Evolutionary conservation across 345 rosid genomes (phyloP), one percentile per base, ranked within the genome.

Genomic region (Salix koriyanagi): DNA sequence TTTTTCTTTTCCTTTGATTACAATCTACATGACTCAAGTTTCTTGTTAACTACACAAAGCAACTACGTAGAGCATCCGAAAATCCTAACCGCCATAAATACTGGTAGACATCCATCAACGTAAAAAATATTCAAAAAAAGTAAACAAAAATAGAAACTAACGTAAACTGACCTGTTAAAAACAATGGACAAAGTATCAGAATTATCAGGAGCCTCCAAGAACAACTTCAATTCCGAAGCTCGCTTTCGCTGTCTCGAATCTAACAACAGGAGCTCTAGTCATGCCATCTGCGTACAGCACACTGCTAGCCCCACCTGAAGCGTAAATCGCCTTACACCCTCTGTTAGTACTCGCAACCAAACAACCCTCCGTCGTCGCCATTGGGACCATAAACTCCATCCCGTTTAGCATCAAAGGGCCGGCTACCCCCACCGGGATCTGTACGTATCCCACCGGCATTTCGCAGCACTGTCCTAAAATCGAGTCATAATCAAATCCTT

Each of bases 281-380:
- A 94, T 92, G 15, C 90, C 95, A 74, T 94, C 98, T 72, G 72
- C 89, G 62, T 90, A 74, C 79, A 92, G 39, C 11, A 87, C 82
- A 71, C 90, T 83, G 16, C 80, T 83, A 2, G 93, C 98, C 4
- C 99, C 99, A 18, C 98, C 96, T 1, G 96, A 92, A 46, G 76
- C 67, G 41, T 83, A 79, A 71, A 96, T 93, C 19, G 96, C 97
- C 75, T 92, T 96, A 67, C 98, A 96, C 14, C 99, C 99, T 79
- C 99, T 85, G 74, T 96, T 96, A 9, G 97, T 80, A 68, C 99
- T 96, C 12, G 99, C 99, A 25, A 92, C 93, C 83, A 96, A 76
- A 76, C 98, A 93, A 0, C 99, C 99, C 81, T 96, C 99, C 1
- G 99, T 96, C 5, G 99, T 96, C 5, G 98, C 98, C 99, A 93